A percentile compares a stretch with the other conserved stretches of the same genome.
Evolutionary conservation across 2,329 filamentous ascomycete genomes (phyloP).

Genomic region (Teratosphaeria pseudoeucalypti): DNA sequence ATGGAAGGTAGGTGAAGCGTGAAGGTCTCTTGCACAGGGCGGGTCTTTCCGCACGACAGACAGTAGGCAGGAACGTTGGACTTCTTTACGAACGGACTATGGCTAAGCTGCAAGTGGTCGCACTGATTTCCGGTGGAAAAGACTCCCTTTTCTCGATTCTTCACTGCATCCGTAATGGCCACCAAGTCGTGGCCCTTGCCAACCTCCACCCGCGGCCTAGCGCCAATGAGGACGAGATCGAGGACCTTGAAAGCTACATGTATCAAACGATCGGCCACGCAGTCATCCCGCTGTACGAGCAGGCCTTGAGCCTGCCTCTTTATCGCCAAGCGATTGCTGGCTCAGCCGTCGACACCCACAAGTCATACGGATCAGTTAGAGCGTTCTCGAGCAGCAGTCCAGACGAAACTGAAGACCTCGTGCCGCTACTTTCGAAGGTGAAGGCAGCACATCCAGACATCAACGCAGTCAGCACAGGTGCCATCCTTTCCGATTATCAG

Average conservation of each 20-base stretch:
- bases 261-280: conserved; percentile 94
- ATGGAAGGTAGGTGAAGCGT: conserved; percentile 1
- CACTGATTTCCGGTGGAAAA: conserved; percentile 89
- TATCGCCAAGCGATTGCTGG: conserved; percentile 72
- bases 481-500: conserved; percentile 91
- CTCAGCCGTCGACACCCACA: conserved; percentile 55
- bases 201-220: conserved; percentile 61
- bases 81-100: conserved; percentile 9
- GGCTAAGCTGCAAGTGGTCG: conserved; percentile 60
- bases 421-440: conserved; percentile 61
- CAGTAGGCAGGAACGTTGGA: not conserved
- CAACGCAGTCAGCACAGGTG: conserved; percentile 80
- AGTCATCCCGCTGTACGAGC: conserved; percentile 73
- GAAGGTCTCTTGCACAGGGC: not conserved
- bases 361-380: conserved; percentile 50
- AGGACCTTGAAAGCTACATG: conserved; percentile 95
- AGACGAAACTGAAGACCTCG: conserved; percentile 84
- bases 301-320: conserved; percentile 69
- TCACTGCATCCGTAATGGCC: conserved; percentile 79
- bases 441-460: conserved; percentile 62
- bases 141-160: conserved; percentile 91
- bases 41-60: not conserved
- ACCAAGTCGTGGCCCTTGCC: conserved; percentile 74
- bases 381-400: conserved; percentile 22
- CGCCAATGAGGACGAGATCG: conserved; percentile 19